Conservation (phyloP, 768 basidiomycete genomes). For the Mrakia blollopis region DNA sequence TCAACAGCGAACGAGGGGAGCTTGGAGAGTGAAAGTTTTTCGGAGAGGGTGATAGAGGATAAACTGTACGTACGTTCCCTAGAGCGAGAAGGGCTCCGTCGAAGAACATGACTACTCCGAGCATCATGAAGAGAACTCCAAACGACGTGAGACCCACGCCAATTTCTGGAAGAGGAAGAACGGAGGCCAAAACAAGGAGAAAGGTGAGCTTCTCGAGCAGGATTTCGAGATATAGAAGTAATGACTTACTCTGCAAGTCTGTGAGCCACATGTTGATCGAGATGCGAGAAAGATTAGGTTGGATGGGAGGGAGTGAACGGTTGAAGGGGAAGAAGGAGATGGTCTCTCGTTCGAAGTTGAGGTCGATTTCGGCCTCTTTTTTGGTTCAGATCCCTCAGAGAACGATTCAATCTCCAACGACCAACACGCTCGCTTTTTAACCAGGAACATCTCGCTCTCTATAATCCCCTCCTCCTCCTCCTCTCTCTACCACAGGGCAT, state of each 20-base stretch:
- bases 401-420: too few species aligned
- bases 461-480: background rate
- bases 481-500: too few species aligned
- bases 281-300: background rate
- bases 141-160: slow-evolving; percentile 48
- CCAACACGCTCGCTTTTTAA: too few species aligned
- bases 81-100: slow-evolving; percentile 91
- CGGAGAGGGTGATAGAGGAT: too few species aligned
- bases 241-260: slow-evolving; percentile 52
- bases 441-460: background rate
- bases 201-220: background rate
- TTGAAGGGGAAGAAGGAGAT: too few species aligned
- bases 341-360: background rate
- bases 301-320: background rate
- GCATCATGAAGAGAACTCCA: slow-evolving; percentile 89
- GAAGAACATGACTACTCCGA: slow-evolving; percentile 88
- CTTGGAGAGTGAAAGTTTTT: too few species aligned
- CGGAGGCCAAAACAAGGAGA: slow-evolving; percentile 3
- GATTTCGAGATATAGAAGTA: background rate
- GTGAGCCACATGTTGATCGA: slow-evolving; percentile 41
- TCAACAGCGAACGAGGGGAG: too few species aligned
- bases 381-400: too few species aligned
- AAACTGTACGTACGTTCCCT: slow-evolving; percentile 79
- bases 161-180: slow-evolving; percentile 51
- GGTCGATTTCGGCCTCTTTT: background rate